Evolutionary conservation across 2,329 filamentous ascomycete genomes (phyloP).

Genomic region (Neofusicoccum ribis): DNA sequence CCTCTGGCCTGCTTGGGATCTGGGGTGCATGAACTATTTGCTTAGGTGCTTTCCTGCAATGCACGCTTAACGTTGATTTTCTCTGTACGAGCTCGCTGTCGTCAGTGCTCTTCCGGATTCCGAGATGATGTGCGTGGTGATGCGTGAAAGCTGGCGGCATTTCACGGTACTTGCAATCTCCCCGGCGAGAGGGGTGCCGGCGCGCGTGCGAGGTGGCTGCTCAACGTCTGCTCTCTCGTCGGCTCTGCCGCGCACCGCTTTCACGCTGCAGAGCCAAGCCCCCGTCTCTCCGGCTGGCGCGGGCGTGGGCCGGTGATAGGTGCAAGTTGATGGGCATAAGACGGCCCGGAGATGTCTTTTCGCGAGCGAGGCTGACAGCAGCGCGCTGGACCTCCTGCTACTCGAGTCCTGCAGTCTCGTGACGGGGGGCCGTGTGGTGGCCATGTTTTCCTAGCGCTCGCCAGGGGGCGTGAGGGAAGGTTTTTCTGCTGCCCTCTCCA

Average conservation of each 20-base stretch:
- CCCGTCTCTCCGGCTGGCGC: neutral
- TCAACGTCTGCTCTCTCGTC: neutral
- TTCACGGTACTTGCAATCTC: conserved; percentile 6
- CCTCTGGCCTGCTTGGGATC: conserved; percentile 3
- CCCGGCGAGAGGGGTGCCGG: neutral
- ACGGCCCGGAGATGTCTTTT: neutral
- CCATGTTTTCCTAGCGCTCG: neutral
- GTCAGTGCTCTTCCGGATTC: neutral
- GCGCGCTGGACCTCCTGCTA: neutral
- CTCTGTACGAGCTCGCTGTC: neutral
- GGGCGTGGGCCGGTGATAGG: neutral
- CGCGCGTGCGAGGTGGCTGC: neutral
- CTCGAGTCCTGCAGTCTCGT: neutral
- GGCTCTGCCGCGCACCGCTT: neutral
- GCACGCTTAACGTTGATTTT: conserved; percentile 1
- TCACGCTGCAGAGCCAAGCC: conserved; percentile 3
- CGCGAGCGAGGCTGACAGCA: conserved; percentile 2
- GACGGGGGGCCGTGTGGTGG: neutral
- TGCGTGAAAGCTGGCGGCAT: neutral
- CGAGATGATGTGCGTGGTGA: neutral
- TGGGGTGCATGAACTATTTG: conserved; percentile 17
- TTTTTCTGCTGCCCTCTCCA: conserved; percentile 1
- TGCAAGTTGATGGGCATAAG: neutral
- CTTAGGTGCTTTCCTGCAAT: conserved; percentile 13
- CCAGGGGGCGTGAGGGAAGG: conserved; percentile 1